These are phyloP conservation scores for Phaeosphaeria sp. DNA, from an alignment of 2,329 filamentous ascomycete genomes.

Conservation along the genomic window DNA sequence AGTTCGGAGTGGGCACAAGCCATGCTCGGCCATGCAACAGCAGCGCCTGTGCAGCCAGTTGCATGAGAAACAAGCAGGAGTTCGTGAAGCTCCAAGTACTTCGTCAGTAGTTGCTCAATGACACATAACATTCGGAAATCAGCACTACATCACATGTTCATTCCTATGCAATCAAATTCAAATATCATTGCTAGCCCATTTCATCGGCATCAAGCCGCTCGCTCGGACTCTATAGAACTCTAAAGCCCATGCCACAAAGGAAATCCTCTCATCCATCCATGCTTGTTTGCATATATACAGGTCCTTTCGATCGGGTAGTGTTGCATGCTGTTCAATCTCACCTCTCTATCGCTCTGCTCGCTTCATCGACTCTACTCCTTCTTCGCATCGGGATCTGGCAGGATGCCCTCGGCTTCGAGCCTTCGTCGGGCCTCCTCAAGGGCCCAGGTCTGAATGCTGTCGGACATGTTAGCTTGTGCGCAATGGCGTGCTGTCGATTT, in stretches of 20 bases:
- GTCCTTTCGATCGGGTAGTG: neutral
- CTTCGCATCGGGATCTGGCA: slow-evolving; percentile 76
- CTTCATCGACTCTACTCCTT: slow-evolving; percentile 19
- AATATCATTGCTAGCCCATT: slow-evolving; percentile 2
- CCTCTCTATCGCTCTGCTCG: neutral
- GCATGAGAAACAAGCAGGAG: too few species aligned
- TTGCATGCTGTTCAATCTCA: neutral
- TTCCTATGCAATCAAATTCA: neutral
- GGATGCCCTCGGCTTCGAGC: slow-evolving; percentile 93
- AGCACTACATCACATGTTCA: neutral
- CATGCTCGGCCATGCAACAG: too few species aligned
- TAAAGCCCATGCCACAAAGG: slow-evolving; percentile 13
- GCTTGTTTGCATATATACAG: slow-evolving; percentile 10
- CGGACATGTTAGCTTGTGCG: slow-evolving; percentile 21
- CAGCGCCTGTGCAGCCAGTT: too few species aligned
- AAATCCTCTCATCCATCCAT: slow-evolving; percentile 1
- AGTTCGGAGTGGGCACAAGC: neutral
- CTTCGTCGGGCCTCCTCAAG: slow-evolving; percentile 94
- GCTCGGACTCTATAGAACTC: slow-evolving; percentile 7
- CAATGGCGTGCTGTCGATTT: neutral
- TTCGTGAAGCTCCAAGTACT: too few species aligned
- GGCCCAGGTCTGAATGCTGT: slow-evolving; percentile 98
- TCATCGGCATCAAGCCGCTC: slow-evolving; percentile 4
- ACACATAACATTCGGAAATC: neutral
- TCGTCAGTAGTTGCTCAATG: neutral